These are phyloP conservation scores for Lachnellula cervina DNA, from an alignment of 2,329 filamentous ascomycete genomes.

Conservation along the genomic window DNA sequence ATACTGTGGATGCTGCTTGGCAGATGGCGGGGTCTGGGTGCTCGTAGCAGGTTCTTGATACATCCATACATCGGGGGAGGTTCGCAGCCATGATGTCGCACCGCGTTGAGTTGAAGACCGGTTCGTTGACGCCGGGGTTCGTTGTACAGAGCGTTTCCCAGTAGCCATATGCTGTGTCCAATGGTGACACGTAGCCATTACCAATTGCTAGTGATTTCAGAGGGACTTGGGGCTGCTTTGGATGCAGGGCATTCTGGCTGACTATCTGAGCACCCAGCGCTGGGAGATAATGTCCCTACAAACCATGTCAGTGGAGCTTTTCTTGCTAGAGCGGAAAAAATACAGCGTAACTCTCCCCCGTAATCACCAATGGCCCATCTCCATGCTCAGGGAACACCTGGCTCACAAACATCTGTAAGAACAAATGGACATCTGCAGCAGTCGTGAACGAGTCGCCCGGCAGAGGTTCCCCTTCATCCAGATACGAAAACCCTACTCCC, in stretches of 20 bases:
- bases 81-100: conserved; percentile 43
- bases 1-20: conserved; percentile 33
- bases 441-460: conserved; percentile 38
- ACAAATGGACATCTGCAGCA: conserved; percentile 44
- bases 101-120: conserved; percentile 41
- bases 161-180: conserved; percentile 39
- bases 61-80: conserved; percentile 41
- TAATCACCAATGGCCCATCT: conserved; percentile 39
- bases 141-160: conserved; percentile 44
- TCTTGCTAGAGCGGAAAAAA: neutral
- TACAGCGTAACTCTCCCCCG: conserved; percentile 46
- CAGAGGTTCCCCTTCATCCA: conserved; percentile 32
- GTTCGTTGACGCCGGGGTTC: conserved; percentile 38
- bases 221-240: conserved; percentile 37
- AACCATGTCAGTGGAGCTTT: neutral
- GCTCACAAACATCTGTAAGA: conserved; percentile 43
- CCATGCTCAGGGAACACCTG: conserved; percentile 40
- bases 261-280: conserved; percentile 40
- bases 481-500: conserved; percentile 61
- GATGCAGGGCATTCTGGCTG: conserved; percentile 38
- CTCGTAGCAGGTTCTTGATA: conserved; percentile 36
- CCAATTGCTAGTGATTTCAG: conserved; percentile 42
- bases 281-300: conserved; percentile 44
- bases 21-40: conserved; percentile 40
- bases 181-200: conserved; percentile 41